These are phyloP conservation scores for Ogataea methylovora DNA, from an alignment of 805 yeast genomes.

Conservation along the genomic window DNA sequence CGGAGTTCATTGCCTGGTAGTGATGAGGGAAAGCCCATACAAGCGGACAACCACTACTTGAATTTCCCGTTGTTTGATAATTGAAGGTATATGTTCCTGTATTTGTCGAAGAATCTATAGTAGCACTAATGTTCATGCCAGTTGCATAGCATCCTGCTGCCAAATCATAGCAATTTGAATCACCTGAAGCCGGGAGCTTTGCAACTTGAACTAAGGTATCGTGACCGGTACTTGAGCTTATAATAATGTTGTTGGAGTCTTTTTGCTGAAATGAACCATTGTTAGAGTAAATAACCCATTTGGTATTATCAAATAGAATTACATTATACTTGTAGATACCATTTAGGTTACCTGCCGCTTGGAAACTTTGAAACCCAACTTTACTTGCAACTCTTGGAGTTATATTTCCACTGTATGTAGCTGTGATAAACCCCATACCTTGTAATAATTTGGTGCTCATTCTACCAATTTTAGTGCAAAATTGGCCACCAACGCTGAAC, in stretches of 20 bases:
- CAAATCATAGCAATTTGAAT: slow-evolving; percentile 43
- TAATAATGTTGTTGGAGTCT: slow-evolving; percentile 13
- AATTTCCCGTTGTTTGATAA: slow-evolving; percentile 21
- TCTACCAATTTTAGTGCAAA: slow-evolving; percentile 23
- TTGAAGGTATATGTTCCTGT: slow-evolving; percentile 35
- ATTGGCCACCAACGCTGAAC: slow-evolving; percentile 25
- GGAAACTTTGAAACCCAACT: slow-evolving; percentile 55
- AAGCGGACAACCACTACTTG: slow-evolving; percentile 17
- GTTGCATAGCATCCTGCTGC: slow-evolving; percentile 66
- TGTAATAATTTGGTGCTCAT: slow-evolving; percentile 53
- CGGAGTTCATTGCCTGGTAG: slow-evolving; percentile 27
- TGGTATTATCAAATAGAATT: slow-evolving; percentile 44
- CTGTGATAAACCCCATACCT: slow-evolving; percentile 79
- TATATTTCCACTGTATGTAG: slow-evolving; percentile 41
- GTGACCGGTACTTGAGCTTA: slow-evolving; percentile 25
- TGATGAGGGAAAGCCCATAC: slow-evolving; percentile 52
- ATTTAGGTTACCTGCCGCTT: slow-evolving; percentile 28
- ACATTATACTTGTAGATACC: slow-evolving; percentile 47
- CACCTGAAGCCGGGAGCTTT: slow-evolving; percentile 27
- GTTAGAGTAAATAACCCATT: slow-evolving; percentile 57
- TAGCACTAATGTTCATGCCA: slow-evolving; percentile 34
- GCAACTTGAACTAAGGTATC: slow-evolving; percentile 45
- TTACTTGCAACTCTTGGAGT: slow-evolving; percentile 50
- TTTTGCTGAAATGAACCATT: too few species aligned
- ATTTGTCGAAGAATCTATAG: slow-evolving; percentile 21